Percentiles rank a stretch among this genome's conserved stretches.
These are phyloP conservation scores for Harringtonia aguacate DNA, from an alignment of 2,329 filamentous ascomycete species.

Conservation along the genomic window DNA sequence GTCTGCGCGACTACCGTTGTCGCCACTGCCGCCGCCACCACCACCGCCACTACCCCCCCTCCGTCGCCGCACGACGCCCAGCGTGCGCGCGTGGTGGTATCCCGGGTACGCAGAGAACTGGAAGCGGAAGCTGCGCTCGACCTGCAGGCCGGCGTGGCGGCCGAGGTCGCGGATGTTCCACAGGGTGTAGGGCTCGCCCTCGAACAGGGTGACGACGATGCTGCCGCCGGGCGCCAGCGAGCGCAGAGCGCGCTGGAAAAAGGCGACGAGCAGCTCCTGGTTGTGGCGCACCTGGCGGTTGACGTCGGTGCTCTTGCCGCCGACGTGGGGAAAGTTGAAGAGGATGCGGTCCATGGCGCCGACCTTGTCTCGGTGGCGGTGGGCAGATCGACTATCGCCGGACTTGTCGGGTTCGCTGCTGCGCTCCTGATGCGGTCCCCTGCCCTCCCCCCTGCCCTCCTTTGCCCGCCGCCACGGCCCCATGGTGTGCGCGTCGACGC, in stretches of 20 bases:
- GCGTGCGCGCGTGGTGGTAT: conserved; percentile 62
- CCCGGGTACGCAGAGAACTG: conserved; percentile 56
- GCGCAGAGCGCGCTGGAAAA: conserved; percentile 46
- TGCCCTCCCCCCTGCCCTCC: too few relatives aligned
- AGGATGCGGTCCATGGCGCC: conserved; percentile 62
- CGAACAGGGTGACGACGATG: conserved; percentile 81
- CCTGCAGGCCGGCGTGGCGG: conserved; percentile 61
- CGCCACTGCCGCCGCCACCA: not conserved
- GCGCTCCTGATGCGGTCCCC: too few relatives aligned
- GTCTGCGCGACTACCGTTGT: not conserved
- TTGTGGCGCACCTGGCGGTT: conserved; percentile 92
- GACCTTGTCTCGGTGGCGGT: conserved; percentile 7
- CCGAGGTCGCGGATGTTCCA: conserved; percentile 91
- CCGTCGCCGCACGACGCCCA: conserved; percentile 43
- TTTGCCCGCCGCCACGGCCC: conserved; percentile 32
- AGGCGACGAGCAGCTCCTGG: conserved; percentile 63
- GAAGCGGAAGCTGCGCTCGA: conserved; percentile 62
- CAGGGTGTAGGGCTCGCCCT: conserved; percentile 85
- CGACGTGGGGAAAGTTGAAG: conserved; percentile 97
- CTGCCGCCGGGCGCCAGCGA: conserved; percentile 45
- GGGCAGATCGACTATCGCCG: too few relatives aligned
- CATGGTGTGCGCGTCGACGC: conserved; percentile 58
- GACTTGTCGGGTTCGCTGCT: conserved; percentile 30
- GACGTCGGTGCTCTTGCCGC: conserved; percentile 83
- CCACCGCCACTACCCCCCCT: not conserved